Evolutionary conservation across 306 rosid species (phyloP), one percentile per base, ranked within the genome.

Genomic region (Spatholobus suberectus): DNA sequence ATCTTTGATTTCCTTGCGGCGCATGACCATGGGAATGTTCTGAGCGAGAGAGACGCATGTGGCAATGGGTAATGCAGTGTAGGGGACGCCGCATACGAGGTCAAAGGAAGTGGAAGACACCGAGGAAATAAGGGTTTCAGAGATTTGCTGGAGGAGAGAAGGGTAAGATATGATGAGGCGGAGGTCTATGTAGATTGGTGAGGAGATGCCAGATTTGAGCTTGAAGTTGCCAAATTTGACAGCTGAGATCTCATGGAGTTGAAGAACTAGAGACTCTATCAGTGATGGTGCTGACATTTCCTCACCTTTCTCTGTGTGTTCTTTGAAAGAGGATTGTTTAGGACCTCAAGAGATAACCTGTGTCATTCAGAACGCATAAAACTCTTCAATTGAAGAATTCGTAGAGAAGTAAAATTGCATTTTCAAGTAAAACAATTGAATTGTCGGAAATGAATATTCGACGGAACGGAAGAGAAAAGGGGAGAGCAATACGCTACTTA

Each of bases 171-270:
- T 29, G 3, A 29, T 29, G 3, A 29, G 32, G 32, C 32, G 32
- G 32, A 29, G 32, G 3, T 29, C 32, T 29, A 29, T 29, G 32
- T 29, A 29, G 32, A 29, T 29, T 29, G 32, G 32, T 29, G 32
- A 29, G 32, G 32, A 29, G 32, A 29, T 29, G 32, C 32, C 32
- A 29, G n/a, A 92, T 76, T 92, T 92, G 69, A 94, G 94, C 88
- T 91, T 92, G 91, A 92, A 94, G 90, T 86, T 87, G 35, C 97
- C 97, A 70, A 94, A 94, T 44, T 94, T 94, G 17, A 94, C 96
- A 40, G 98, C 98, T 23, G 97, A 90, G 71, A 94, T 91, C 66
- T 94, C 97, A 76, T 90, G 91, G 79, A 94, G 96, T 40, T 88
- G 71, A 32, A 94, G 91, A 79, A 94, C 82, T 0, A 94, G 83